phyloP scores from a whole-genome alignment of 176 grass and related monocot species.

The Pharus latifolius region DNA sequence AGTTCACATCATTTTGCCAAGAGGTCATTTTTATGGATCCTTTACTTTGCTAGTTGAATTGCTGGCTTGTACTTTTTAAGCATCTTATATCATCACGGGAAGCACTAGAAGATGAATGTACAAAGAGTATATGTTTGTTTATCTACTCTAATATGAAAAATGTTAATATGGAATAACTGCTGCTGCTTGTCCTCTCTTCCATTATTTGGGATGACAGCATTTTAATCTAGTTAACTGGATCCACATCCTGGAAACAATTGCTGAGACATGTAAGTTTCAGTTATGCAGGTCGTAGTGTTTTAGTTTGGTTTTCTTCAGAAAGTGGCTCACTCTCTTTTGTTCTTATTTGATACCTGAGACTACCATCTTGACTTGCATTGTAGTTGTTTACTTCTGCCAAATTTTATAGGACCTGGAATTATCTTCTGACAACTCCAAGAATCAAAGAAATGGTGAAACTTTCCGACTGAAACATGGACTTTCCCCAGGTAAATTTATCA shows the following conservation, averaged over 20 bases:
- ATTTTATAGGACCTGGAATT: conserved; percentile 25
- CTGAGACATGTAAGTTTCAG: background rate
- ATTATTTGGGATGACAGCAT: background rate
- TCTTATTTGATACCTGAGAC: background rate
- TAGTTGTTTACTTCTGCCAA: conserved; percentile 11
- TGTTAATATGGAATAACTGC: background rate
- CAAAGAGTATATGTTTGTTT: background rate
- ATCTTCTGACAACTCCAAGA: conserved; percentile 39
- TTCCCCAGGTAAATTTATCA: conserved; percentile 47
- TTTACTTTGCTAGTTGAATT: background rate
- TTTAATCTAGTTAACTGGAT: background rate
- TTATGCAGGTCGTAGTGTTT: background rate
- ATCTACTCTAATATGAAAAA: background rate
- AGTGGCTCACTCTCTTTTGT: background rate
- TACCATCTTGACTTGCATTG: conserved; percentile 8
- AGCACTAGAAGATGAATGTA: background rate
- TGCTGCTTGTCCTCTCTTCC: background rate
- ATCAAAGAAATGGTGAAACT: conserved; percentile 48
- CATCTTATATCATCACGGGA: background rate
- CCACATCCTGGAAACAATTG: conserved; percentile 10
- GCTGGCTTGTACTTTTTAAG: background rate
- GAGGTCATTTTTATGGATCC: background rate
- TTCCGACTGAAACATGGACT: conserved; percentile 57
- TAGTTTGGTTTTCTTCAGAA: background rate
- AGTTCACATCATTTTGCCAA: background rate